Evolutionary conservation across 257 asterid genomes (phyloP).

Genomic region (Fraxinus excelsior): DNA sequence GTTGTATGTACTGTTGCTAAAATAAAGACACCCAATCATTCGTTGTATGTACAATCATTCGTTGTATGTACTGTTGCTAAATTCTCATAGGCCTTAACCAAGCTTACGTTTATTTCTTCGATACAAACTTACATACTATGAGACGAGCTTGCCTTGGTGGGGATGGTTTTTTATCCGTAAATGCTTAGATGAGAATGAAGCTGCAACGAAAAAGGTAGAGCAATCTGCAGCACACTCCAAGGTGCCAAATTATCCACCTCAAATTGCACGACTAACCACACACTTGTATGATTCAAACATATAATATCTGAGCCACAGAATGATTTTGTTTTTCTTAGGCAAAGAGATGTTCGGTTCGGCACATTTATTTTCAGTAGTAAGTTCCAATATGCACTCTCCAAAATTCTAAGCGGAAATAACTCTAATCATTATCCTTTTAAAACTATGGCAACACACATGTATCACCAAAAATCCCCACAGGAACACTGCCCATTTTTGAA

Average conservation of each 20-base stretch:
- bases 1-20: too few species aligned
- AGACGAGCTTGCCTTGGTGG: slow-evolving; percentile 8
- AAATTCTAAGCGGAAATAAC: neutral
- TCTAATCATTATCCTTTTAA: neutral
- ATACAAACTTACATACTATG: too few species aligned
- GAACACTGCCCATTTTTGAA: slow-evolving; percentile 64
- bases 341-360: neutral
- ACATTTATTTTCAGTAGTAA: neutral
- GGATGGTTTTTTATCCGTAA: neutral
- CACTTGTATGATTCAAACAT: neutral
- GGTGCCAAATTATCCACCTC: slow-evolving; percentile 21
- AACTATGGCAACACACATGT: neutral
- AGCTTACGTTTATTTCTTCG: too few species aligned
- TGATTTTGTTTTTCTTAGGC: neutral
- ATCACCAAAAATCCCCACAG: slow-evolving; percentile 71
- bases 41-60: too few species aligned
- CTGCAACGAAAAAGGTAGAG: slow-evolving; percentile 7
- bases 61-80: too few species aligned
- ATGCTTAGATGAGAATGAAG: slow-evolving; percentile 16
- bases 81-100: too few species aligned
- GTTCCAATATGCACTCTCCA: neutral
- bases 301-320: neutral
- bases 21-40: too few species aligned
- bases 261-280: neutral
- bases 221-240: slow-evolving; percentile 12